phyloP scores from a whole-genome alignment of 1,284 basidiomycete genomes.

The Amylostereum areolatum region DNA sequence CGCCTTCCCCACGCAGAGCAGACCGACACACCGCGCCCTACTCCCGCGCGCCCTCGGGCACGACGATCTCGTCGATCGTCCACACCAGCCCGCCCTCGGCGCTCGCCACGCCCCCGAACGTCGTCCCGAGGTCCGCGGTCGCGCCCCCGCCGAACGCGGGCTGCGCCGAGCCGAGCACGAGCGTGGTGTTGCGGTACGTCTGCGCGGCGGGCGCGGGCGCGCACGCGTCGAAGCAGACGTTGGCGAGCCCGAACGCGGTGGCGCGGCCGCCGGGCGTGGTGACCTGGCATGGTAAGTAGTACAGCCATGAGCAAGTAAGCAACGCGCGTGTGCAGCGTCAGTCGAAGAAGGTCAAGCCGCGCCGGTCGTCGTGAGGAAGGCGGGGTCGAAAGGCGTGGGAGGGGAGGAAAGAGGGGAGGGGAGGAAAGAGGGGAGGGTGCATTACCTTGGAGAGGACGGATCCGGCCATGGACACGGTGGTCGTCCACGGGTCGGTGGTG shows the following conservation, averaged over 20 bases:
- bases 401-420: too few species aligned
- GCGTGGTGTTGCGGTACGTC: constrained; percentile 10
- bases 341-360: too few species aligned
- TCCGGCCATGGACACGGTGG: neutral
- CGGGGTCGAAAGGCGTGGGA: too few species aligned
- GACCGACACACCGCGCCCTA: too few species aligned
- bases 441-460: neutral
- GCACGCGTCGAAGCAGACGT: constrained; percentile 9
- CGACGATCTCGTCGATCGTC: neutral
- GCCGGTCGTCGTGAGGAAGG: too few species aligned
- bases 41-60: neutral
- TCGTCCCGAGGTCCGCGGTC: neutral
- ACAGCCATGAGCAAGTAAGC: too few species aligned
- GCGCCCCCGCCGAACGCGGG: constrained; percentile 4
- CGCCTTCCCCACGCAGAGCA: too few species aligned
- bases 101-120: neutral
- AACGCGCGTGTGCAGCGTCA: too few species aligned
- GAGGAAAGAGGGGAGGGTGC: too few species aligned
- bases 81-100: neutral
- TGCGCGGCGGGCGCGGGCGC: constrained; percentile 6
- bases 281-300: too few species aligned
- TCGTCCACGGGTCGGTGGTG: neutral
- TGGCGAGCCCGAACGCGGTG: constrained; percentile 10
- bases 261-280: neutral
- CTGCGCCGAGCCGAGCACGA: constrained; percentile 6